Evolutionary conservation across 2,329 filamentous ascomycete genomes (phyloP), one percentile per base, ranked within the genome.

Genomic region (Shiraia bambusicola): DNA sequence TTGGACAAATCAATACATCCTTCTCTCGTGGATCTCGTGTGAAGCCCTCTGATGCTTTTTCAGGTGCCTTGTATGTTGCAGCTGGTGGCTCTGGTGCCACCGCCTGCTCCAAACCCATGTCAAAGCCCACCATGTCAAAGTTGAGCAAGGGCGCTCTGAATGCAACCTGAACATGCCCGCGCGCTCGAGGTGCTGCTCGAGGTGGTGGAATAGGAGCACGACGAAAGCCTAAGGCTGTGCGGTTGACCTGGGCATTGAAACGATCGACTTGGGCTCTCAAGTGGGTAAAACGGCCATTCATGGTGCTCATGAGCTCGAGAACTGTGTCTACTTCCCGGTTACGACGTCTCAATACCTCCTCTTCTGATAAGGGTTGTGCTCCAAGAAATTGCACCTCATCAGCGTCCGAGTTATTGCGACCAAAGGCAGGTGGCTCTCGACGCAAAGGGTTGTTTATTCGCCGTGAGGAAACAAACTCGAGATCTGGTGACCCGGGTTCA

Each of bases 1-100:
- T 88, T 0, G 92, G 88, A 64, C 93, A 98, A 1, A 95, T 77
- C 2, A 92, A 77, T 1, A 87, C 75, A 27, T 87, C 79, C 12
- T 88, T 82, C 26, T 88, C 84, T 28, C 74, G 79, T 0, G 88
- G 87, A 34, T 82, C 82, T 44, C 91, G 78, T 1, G 88, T 95
- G 59, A 93, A 97, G 1, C 91, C 92, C n/a, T 81, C 73, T 5
- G 79, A 77, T 0, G 87, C 75, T 0, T 82, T 71, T n/a, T 77
- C 73, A 0, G 87, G 84, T 0, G 84, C 75, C 30, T 84, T 79
- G 64, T 92, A 80, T 55, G 69, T 72, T 6, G 69, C 66, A n/a
- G 65, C 59, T 2, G 52, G 36, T 14, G 64, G 59, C 16, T 62
- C 54, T 36, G 53, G 38, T 27, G 52, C 44, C 19, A 45, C 42